Conservation (phyloP, 2,329 filamentous ascomycete genomes). For the Neurospora sp. region DNA sequence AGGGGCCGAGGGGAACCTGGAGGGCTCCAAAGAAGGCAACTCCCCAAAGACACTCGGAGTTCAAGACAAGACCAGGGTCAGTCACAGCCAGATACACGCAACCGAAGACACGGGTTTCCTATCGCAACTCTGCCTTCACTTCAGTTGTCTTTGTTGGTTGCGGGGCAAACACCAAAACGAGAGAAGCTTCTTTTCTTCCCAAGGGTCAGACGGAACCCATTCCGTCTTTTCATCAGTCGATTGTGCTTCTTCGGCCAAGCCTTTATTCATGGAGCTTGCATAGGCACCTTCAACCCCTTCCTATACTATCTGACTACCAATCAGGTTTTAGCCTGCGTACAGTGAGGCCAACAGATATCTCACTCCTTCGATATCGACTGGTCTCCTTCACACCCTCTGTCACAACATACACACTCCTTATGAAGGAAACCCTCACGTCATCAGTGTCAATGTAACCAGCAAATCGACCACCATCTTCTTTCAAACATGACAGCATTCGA, state of each 20-base stretch:
- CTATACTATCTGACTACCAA: neutral
- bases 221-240: neutral
- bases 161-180: neutral
- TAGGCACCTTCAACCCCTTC: neutral
- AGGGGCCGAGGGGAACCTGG: neutral
- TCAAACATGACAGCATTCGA: constrained; percentile 8
- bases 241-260: neutral
- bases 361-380: neutral
- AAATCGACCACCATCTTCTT: neutral
- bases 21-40: neutral
- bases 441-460: neutral
- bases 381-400: neutral
- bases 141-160: neutral
- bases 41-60: neutral
- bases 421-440: neutral
- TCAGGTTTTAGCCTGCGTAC: neutral
- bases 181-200: neutral
- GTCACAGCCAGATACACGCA: neutral
- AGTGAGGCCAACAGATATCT: neutral
- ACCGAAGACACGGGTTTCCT: neutral
- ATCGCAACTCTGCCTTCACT: neutral
- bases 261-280: neutral
- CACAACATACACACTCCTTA: neutral
- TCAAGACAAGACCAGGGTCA: neutral
- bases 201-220: neutral